A percentile compares a stretch with the other conserved stretches of the same genome.
Conservation (phyloP, 1,284 basidiomycete species). For the Flammula alnicola region DNA sequence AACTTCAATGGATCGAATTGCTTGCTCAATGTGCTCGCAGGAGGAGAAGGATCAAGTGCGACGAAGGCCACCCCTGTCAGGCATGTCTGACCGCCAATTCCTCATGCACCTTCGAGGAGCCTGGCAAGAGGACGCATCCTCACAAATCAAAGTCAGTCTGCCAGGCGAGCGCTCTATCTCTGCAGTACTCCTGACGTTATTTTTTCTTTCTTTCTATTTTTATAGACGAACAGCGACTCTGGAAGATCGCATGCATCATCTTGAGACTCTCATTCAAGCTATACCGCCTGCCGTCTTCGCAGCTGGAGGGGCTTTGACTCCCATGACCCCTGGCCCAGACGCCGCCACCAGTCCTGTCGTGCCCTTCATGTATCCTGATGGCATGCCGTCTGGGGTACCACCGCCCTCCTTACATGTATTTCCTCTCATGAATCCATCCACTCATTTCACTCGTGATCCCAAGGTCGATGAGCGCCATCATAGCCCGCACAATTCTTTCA, state of each 20-base stretch:
- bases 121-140: constrained; percentile 79
- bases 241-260: constrained; percentile 84
- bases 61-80: constrained; percentile 85
- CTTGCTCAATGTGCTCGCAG: constrained; percentile 41
- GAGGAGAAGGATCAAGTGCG: constrained; percentile 79
- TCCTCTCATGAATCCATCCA: constrained; percentile 78
- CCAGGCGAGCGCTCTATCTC: too few relatives aligned
- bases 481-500: constrained; percentile 49
- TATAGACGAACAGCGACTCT: constrained; percentile 77
- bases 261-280: constrained; percentile 80
- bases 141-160: constrained; percentile 85
- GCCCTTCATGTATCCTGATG: constrained; percentile 54
- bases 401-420: constrained; percentile 77
- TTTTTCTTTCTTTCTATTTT: constrained; percentile 14
- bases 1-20: constrained; percentile 1
- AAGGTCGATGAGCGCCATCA: constrained; percentile 43
- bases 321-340: constrained; percentile 38
- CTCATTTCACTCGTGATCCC: constrained; percentile 62
- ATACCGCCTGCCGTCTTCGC: constrained; percentile 80
- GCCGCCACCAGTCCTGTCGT: constrained; percentile 50
- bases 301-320: constrained; percentile 47
- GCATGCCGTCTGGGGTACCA: constrained; percentile 70
- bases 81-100: constrained; percentile 79
- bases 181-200: constrained; percentile 3
- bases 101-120: constrained; percentile 82